Conservation (phyloP, 2,329 filamentous ascomycete species). For the Colletotrichum costaricense region DNA sequence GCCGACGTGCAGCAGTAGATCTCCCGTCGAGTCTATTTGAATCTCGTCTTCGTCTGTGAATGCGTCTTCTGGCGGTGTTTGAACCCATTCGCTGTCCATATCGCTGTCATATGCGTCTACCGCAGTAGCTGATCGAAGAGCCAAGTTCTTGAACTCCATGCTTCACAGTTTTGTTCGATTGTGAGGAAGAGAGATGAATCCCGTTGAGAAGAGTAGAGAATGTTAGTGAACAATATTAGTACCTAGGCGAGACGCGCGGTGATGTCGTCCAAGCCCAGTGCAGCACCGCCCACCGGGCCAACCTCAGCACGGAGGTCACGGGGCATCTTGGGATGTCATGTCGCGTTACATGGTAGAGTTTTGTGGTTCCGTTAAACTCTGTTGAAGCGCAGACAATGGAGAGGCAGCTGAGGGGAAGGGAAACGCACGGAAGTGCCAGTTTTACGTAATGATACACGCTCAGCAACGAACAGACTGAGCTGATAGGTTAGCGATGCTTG, state of each 20-base stretch:
- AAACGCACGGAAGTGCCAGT: conserved; percentile 28
- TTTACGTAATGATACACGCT: conserved; percentile 35
- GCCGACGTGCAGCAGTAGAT: conserved; percentile 6
- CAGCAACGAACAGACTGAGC: neutral
- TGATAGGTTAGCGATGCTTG: conserved; percentile 25
- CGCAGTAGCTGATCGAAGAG: neutral
- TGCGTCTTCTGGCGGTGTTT: conserved; percentile 11
- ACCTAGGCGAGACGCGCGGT: neutral
- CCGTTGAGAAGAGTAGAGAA: neutral
- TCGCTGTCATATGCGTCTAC: conserved; percentile 11
- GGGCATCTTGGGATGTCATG: conserved; percentile 15
- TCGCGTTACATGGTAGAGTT: conserved; percentile 14
- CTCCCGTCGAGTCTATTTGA: conserved; percentile 19
- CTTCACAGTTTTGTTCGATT: neutral
- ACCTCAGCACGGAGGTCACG: conserved; percentile 12
- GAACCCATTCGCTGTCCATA: conserved; percentile 25
- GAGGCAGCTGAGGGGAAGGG: conserved; percentile 15
- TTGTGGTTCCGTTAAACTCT: conserved; percentile 12
- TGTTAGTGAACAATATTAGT: neutral
- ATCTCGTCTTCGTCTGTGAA: conserved; percentile 17
- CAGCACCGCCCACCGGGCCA: neutral
- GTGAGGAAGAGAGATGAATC: neutral
- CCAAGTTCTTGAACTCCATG: conserved; percentile 12
- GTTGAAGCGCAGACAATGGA: neutral
- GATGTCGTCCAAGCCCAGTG: neutral